Base-by-base conservation (phyloP, 768 basidiomycete genomes). In the Psilocybe sp. region DNA sequence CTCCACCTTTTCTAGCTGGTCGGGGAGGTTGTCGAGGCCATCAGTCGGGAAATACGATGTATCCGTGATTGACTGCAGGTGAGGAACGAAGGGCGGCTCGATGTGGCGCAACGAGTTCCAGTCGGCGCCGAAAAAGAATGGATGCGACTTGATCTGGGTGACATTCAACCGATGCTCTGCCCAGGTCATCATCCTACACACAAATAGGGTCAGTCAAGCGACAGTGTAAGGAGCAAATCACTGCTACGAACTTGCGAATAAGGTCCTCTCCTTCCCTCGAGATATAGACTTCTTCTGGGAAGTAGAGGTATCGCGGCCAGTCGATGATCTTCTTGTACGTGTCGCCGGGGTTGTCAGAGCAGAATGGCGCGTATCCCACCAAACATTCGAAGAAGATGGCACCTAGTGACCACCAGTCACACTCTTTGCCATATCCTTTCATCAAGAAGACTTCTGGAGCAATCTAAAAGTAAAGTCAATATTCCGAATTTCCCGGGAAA, bases 331-430 rank as follows among this genome's bases (percentile, higher is more conserved):
- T 98, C 65, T 93, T 88, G 75, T 99, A 99, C 14, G 95, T 98
- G 64, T 99, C 96, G 57, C 89, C 90, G 13, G 96, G 95, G 62
- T 92, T 93, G 64, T 98, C 94, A 4, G 93, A 85, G 70, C 96
- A 99, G 80, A 98, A 98, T 5, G 95, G 96, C 13, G 96, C 94
- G 65, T 95, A 98, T 53, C 96, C 96, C 55, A 98, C 93, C 33
- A 99, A 76, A 69, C 96, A 98, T 69, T 99, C 96, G 64, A 95
- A 99, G 85, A 95, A 97, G 67, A 99, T 98, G 5, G 96, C 95
- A 11, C 96, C 96, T 48, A 99, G 72, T 34, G 96, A 98, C 96
- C 96, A 99, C 96, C 96, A 99, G 69, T 99, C 96, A 64, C 96
- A 98, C 69, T 98, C 96, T 69, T 96, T 95, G 41, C 94, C 93